A percentile compares a stretch with the other conserved stretches of the same genome.
These are phyloP conservation scores for Lasiosphaeria miniovina DNA, from an alignment of 495 filamentous ascomycete species.

Conservation along the genomic window DNA sequence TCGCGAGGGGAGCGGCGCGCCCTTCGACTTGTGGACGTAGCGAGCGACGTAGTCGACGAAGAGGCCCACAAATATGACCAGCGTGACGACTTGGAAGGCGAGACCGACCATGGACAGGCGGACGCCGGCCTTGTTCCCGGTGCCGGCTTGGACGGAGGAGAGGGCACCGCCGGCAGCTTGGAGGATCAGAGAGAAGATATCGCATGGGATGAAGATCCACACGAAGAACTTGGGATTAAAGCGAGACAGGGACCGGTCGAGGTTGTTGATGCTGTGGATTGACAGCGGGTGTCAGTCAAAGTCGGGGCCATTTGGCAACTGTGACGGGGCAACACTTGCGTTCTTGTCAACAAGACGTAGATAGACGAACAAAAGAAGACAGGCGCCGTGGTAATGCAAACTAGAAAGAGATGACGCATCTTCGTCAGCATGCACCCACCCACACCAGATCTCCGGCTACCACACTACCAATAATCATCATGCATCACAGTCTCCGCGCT, in stretches of 20 bases:
- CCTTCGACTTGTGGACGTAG: constrained; percentile 21
- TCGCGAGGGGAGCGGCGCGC: constrained; percentile 6
- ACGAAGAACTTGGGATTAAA: constrained; percentile 52
- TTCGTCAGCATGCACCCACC: neutral
- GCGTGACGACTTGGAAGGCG: constrained; percentile 43
- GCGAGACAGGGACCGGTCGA: constrained; percentile 48
- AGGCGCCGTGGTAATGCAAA: constrained; percentile 56
- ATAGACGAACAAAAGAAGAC: constrained; percentile 58
- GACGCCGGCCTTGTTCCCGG: constrained; percentile 31
- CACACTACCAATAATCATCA: neutral
- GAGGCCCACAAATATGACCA: constrained; percentile 42
- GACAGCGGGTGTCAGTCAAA: neutral
- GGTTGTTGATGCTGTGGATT: constrained; percentile 38
- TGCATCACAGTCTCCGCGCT: too few species aligned
- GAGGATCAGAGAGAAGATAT: constrained; percentile 47
- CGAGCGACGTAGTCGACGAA: constrained; percentile 43
- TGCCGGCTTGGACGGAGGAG: constrained; percentile 21
- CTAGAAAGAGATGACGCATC: constrained; percentile 9
- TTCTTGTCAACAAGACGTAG: constrained; percentile 39
- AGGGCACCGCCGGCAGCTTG: constrained; percentile 52
- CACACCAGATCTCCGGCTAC: neutral
- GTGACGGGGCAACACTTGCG: neutral
- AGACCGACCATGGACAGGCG: constrained; percentile 18
- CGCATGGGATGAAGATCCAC: constrained; percentile 53
- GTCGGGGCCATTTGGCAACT: neutral